Evolutionary conservation across 73 alveolate genomes (phyloP), one percentile per base, ranked within the genome.

Genomic region (Paramecium sexaurelia): DNA sequence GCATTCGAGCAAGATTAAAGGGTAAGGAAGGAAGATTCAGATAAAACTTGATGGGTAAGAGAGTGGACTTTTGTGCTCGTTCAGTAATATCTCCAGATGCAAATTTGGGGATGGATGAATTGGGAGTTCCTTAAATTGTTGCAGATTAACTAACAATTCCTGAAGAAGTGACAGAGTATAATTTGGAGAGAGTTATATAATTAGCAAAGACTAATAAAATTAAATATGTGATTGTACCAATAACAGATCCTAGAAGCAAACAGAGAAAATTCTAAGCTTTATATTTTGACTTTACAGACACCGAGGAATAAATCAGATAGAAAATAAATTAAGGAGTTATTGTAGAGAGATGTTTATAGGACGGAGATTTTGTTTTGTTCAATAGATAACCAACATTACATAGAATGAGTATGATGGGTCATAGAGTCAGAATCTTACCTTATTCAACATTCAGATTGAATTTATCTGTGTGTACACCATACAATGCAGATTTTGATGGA

Each of bases 341-440:
- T 10, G 99, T 99, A 6, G 99, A 99, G 94, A 96, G 99, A 66
- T 99, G 98, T 93, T 94, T 99, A 94, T 96, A 95, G 78, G 97
- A 99, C 87, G 99, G 98, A 32, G 99, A 98, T 93, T 98, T 91
- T 95, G 99, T 99, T 43, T 92, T 98, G 67, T 99, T 99, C 96
- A 99, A 99, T 96, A 95, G 99, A 47, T 98, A 99, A 94, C 99
- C 99, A 1, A 97, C 99, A 7, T 94, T 99, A 84, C 99, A 99
- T 96, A 99, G 98, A 95, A 99, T 99, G 99, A 95, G 99, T 95
- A 96, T 99, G 98, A 99, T 99, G 99, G 99, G 99, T 0, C 99
- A 99, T 94, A 90, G 99, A 92, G 99, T 97, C 7, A 97, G 98
- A 92, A 99, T 99, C n/a, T 96, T 99, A 82, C 99, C 99, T 1